A percentile compares a stretch with the other conserved stretches of the same genome.
Evolutionary conservation across 345 rosid species (phyloP).

Genomic region (Lepidium didymum): DNA sequence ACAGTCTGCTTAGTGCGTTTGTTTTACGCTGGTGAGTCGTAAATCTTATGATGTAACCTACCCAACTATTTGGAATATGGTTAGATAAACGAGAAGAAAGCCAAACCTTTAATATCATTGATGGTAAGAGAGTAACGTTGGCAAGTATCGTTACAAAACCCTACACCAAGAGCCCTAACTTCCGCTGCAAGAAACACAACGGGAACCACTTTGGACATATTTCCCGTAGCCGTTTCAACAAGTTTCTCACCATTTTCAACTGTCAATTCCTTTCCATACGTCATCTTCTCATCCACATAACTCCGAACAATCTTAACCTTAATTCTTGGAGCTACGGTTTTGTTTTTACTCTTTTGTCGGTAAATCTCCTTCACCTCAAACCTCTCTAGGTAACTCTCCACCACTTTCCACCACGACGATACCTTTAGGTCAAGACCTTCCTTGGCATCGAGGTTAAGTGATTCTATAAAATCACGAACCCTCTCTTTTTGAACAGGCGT

Average conservation of each 20-base stretch:
- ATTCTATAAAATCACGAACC: conserved; percentile 32
- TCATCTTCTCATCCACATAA: conserved; percentile 24
- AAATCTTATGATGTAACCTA: too few species aligned
- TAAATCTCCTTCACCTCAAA: conserved; percentile 3
- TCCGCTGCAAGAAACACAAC: conserved; percentile 41
- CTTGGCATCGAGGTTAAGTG: conserved; percentile 22
- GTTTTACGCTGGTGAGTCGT: too few species aligned
- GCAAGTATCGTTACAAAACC: conserved; percentile 53
- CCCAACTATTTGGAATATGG: too few species aligned
- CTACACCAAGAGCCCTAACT: conserved; percentile 32
- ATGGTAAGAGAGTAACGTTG: conserved; percentile 25
- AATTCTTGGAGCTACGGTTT: conserved; percentile 18
- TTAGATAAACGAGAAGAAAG: neutral
- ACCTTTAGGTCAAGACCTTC: conserved; percentile 30
- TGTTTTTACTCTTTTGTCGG: conserved; percentile 12
- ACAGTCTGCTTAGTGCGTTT: too few species aligned
- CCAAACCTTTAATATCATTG: conserved; percentile 14
- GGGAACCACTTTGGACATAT: conserved; percentile 28
- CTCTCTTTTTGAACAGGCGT: conserved; percentile 23
- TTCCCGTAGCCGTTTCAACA: conserved; percentile 19
- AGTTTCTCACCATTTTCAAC: conserved; percentile 26
- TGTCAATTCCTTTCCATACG: conserved; percentile 40
- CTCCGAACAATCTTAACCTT: conserved; percentile 34
- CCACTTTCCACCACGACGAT: conserved; percentile 35
- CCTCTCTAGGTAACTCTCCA: conserved; percentile 42